phyloP scores from a whole-genome alignment of 176 grass and related monocot genomes.

The Aegilops umbellulata region DNA sequence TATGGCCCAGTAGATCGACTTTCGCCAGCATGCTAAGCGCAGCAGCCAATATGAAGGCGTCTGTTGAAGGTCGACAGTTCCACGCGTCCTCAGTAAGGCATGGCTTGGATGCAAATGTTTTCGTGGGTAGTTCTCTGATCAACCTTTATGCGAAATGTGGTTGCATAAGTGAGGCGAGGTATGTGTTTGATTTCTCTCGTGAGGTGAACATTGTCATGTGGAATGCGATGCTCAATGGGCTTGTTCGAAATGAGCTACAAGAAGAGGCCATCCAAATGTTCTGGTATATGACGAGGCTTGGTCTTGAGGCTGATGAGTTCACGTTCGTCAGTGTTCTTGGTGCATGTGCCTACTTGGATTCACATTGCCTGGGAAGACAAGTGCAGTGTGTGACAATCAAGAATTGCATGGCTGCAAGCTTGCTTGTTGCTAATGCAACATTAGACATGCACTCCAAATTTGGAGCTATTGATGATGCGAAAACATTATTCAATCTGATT shows the following conservation, averaged over 20 bases:
- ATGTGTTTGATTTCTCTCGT: constrained; percentile 46
- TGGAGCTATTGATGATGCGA: constrained; percentile 46
- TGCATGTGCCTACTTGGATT: constrained; percentile 33
- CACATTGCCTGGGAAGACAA: constrained; percentile 45
- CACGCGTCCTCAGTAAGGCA: constrained; percentile 46
- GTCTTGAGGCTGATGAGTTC: constrained; percentile 53
- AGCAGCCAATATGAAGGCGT: constrained; percentile 37
- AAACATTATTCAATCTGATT: constrained; percentile 45
- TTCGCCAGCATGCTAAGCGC: constrained; percentile 65
- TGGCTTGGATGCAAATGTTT: constrained; percentile 64
- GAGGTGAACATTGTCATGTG: constrained; percentile 70
- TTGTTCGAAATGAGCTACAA: constrained; percentile 50
- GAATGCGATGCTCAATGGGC: constrained; percentile 65
- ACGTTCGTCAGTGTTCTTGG: constrained; percentile 62
- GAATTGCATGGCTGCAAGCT: constrained; percentile 34
- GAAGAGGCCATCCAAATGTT: constrained; percentile 49
- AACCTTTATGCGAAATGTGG: constrained; percentile 58
- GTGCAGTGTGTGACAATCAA: constrained; percentile 58
- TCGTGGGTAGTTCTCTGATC: constrained; percentile 70
- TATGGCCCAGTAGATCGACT: constrained; percentile 53
- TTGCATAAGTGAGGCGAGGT: constrained; percentile 43
- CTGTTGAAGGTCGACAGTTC: constrained; percentile 37
- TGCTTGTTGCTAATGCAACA: constrained; percentile 70
- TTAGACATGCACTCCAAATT: constrained; percentile 73
- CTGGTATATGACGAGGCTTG: constrained; percentile 37